phyloP scores from a whole-genome alignment of 306 rosid genomes.

The Calophaca sinica region DNA sequence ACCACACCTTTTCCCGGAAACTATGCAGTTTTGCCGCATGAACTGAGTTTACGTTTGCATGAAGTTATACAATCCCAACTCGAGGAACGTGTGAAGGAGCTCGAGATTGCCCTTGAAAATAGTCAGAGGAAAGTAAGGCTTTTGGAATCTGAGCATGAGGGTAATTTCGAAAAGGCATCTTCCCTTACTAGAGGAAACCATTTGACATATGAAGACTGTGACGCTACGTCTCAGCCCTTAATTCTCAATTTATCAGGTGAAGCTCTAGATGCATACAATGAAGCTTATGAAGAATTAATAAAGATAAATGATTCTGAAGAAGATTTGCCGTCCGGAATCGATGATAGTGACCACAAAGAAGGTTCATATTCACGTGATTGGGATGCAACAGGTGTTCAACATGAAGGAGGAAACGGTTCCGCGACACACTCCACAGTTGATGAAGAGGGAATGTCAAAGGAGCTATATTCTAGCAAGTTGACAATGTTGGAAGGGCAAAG shows the following conservation, averaged over 20 bases:
- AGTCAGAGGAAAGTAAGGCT: constrained; percentile 61
- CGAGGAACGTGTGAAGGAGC: constrained; percentile 79
- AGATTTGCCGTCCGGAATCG: constrained; percentile 51
- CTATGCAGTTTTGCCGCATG: constrained; percentile 77
- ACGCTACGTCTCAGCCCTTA: constrained; percentile 55
- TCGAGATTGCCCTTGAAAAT: constrained; percentile 78
- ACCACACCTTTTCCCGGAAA: constrained; percentile 55
- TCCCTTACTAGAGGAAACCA: constrained; percentile 45
- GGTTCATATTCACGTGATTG: constrained; percentile 36
- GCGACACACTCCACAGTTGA: constrained; percentile 13
- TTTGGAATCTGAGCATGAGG: constrained; percentile 53
- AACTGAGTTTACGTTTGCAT: constrained; percentile 81
- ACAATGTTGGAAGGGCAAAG: constrained; percentile 48
- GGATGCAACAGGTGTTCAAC: constrained; percentile 39
- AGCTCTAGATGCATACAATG: constrained; percentile 86
- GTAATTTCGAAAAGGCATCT: constrained; percentile 41
- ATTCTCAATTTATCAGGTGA: constrained; percentile 81
- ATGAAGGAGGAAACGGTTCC: constrained; percentile 41
- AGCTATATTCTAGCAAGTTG: constrained; percentile 20
- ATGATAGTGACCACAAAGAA: constrained; percentile 42
- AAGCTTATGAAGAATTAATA: constrained; percentile 73
- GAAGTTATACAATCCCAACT: constrained; percentile 79
- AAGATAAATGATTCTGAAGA: constrained; percentile 66
- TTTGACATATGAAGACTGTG: constrained; percentile 43
- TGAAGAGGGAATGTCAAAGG: constrained; percentile 38